Evolutionary conservation across 495 filamentous ascomycete genomes (phyloP).

Genomic region (Bacidia rubella): DNA sequence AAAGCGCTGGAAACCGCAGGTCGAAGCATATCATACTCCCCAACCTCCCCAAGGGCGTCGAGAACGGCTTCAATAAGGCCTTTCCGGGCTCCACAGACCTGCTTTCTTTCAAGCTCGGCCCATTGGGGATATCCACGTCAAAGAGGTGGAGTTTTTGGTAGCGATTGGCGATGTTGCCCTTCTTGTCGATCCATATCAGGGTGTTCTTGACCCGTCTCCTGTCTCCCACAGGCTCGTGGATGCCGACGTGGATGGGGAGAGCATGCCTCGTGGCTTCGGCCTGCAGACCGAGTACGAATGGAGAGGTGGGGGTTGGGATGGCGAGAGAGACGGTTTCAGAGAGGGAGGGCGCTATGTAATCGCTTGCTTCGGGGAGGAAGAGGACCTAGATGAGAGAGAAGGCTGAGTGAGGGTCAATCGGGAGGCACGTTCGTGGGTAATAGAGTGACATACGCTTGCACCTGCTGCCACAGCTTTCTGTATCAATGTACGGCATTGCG

Average conservation of each 20-base stretch:
- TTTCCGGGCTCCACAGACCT: conserved; percentile 48
- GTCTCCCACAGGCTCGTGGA: conserved; percentile 61
- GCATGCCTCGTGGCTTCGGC: conserved; percentile 43
- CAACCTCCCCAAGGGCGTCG: conserved; percentile 57
- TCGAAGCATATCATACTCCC: conserved; percentile 84
- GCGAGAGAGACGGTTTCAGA: conserved; percentile 55
- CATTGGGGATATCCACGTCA: conserved; percentile 53
- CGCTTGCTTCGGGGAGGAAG: conserved; percentile 84
- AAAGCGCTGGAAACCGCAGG: conserved; percentile 70
- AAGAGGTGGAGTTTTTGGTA: conserved; percentile 72
- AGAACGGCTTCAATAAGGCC: conserved; percentile 51
- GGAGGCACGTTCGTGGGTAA: not conserved
- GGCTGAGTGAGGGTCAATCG: not conserved
- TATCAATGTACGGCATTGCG: conserved; percentile 58
- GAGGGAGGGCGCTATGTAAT: conserved; percentile 63
- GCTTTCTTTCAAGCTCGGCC: conserved; percentile 52
- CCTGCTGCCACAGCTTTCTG: conserved; percentile 58
- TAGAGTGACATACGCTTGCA: conserved; percentile 48
- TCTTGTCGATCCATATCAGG: conserved; percentile 55
- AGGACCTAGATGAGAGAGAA: conserved; percentile 42
- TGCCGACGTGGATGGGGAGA: conserved; percentile 73
- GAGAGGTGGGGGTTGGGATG: conserved; percentile 36
- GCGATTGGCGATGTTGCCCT: conserved; percentile 44
- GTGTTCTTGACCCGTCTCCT: conserved; percentile 47
- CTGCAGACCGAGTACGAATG: conserved; percentile 65